Evolutionary conservation across 2,329 filamentous ascomycete species (phyloP).

Genomic region (Xylariales sp.): DNA sequence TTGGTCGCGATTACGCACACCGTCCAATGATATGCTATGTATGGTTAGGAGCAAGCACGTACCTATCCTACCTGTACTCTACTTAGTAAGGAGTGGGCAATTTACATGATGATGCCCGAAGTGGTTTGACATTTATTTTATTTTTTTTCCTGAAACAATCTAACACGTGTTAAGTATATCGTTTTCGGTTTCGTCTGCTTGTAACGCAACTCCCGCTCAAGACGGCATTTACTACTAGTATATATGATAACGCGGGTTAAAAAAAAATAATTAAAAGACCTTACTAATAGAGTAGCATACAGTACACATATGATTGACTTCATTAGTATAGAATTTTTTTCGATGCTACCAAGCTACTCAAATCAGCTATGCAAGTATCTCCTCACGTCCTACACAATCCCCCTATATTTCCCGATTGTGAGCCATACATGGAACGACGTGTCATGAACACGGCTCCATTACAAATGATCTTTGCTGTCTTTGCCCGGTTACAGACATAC

Average conservation of each 20-base stretch:
- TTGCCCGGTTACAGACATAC: too few species aligned
- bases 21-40: not conserved
- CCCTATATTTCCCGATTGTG: slow-evolving; percentile 20
- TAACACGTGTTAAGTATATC: slow-evolving; percentile 14
- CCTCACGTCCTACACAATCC: not conserved
- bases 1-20: slow-evolving; percentile 3
- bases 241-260: not conserved
- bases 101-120: not conserved
- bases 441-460: slow-evolving; percentile 12
- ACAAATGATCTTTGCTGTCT: too few species aligned
- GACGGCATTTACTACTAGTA: not conserved
- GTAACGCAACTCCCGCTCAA: not conserved
- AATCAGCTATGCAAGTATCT: not conserved
- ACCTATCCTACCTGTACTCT: too few species aligned
- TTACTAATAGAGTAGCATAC: too few species aligned
- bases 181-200: slow-evolving; percentile 1
- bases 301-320: not conserved
- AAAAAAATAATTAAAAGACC: not conserved
- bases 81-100: too few species aligned
- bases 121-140: not conserved
- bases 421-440: slow-evolving; percentile 13
- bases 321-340: not conserved
- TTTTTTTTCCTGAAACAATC: not conserved
- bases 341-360: not conserved
- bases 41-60: not conserved